A percentile compares a stretch with the other conserved stretches of the same genome.
These are phyloP conservation scores for Dimargaris xerosporica DNA, from an alignment of 192 early-diverging fungal genomes.

Conservation along the genomic window DNA sequence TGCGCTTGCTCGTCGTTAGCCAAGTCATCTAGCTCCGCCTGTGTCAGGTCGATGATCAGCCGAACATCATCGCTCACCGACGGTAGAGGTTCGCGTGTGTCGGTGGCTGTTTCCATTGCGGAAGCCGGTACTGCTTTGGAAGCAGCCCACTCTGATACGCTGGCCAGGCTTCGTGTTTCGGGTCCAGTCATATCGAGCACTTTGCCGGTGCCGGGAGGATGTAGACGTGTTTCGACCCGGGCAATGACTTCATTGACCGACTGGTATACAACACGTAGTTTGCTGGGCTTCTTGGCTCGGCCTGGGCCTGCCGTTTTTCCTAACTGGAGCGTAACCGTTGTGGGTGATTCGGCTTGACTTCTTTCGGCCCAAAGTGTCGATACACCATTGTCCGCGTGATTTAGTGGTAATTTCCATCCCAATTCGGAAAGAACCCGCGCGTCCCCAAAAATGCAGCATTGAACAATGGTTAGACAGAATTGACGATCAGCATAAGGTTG, in stretches of 20 bases:
- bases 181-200: constrained; percentile 77
- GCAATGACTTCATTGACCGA: constrained; percentile 56
- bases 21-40: constrained; percentile 48
- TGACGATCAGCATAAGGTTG: not conserved
- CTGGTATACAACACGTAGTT: constrained; percentile 44
- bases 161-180: constrained; percentile 24
- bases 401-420: too few species aligned
- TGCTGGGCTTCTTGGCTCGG: constrained; percentile 3
- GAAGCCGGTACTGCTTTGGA: not conserved
- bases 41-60: constrained; percentile 52
- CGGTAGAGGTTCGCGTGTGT: not conserved
- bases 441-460: not conserved
- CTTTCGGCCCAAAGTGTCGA: too few species aligned
- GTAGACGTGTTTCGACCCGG: constrained; percentile 26
- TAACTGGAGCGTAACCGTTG: too few species aligned
- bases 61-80: constrained; percentile 20
- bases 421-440: not conserved
- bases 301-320: too few species aligned
- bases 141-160: not conserved
- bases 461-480: not conserved
- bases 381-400: too few species aligned
- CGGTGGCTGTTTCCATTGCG: not conserved
- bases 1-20: constrained; percentile 37
- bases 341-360: too few species aligned
- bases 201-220: constrained; percentile 35